Conservation (phyloP, 129 eudicot genomes). For the Flaveria robusta region DNA sequence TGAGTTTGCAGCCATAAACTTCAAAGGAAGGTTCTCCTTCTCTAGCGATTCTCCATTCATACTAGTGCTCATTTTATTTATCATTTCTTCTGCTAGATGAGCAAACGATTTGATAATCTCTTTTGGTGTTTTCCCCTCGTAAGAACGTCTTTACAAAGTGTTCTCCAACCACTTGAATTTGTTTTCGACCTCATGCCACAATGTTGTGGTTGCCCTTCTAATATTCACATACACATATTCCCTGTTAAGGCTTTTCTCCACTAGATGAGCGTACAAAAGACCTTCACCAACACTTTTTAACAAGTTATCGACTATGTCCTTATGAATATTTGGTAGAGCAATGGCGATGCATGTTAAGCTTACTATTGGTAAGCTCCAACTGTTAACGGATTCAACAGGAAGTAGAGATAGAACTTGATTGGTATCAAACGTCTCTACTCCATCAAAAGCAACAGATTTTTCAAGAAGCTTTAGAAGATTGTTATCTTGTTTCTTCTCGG, state of each 20-base stretch:
- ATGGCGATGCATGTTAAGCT: slow-evolving; percentile 6
- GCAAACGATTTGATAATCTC: background rate
- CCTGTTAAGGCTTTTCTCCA: background rate
- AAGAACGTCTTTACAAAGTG: background rate
- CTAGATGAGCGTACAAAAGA: background rate
- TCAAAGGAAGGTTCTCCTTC: background rate
- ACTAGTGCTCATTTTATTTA: background rate
- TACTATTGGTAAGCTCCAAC: slow-evolving; percentile 8
- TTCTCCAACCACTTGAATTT: background rate
- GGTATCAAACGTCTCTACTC: background rate
- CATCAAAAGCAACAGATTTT: background rate
- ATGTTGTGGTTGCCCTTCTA: background rate
- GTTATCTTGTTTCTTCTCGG: background rate
- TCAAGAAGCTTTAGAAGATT: slow-evolving; percentile 6
- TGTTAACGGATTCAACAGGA: background rate
- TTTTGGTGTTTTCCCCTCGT: background rate
- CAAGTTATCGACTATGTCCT: background rate
- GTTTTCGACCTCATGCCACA: background rate
- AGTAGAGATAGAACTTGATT: background rate
- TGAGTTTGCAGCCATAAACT: background rate
- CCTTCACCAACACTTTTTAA: slow-evolving; percentile 10
- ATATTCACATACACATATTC: background rate
- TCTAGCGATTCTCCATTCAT: background rate
- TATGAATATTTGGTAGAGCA: background rate
- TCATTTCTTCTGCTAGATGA: background rate